Conservation (phyloP, 306 rosid species). For the Acacia melanoxylon region DNA sequence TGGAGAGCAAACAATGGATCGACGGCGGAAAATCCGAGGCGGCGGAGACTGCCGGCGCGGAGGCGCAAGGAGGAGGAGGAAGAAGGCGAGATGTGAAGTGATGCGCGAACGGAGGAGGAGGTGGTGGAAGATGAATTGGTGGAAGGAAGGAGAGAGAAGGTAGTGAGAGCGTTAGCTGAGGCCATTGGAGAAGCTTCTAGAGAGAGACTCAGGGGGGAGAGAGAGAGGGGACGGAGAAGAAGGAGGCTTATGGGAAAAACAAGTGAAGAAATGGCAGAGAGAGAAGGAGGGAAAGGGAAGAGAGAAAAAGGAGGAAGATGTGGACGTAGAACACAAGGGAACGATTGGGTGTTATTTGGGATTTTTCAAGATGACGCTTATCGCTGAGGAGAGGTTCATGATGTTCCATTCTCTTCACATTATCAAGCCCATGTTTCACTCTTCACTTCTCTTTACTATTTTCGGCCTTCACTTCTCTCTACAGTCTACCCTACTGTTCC, state of each 20-base stretch:
- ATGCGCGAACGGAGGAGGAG: constrained; percentile 40
- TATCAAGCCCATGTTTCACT: background rate
- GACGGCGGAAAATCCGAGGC: constrained; percentile 74
- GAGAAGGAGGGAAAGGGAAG: constrained; percentile 24
- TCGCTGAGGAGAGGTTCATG: constrained; percentile 82
- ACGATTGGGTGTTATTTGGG: constrained; percentile 52
- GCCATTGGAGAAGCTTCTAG: constrained; percentile 56
- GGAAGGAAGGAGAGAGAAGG: constrained; percentile 68
- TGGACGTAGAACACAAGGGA: constrained; percentile 53
- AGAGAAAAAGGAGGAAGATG: constrained; percentile 40
- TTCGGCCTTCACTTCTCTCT: too few species aligned
- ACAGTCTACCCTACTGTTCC: too few species aligned
- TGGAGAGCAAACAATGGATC: constrained; percentile 68
- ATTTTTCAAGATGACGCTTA: constrained; percentile 64
- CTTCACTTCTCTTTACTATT: background rate
- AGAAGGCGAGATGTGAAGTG: constrained; percentile 52
- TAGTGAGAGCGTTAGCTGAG: constrained; percentile 62
- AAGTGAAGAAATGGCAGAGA: background rate
- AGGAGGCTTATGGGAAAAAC: constrained; percentile 8
- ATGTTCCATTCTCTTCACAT: constrained; percentile 44
- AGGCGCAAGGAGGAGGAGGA: constrained; percentile 47
- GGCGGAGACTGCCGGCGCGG: constrained; percentile 53
- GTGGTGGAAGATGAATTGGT: constrained; percentile 45
- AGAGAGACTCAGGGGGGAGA: background rate
- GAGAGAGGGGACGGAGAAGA: too few species aligned